These are phyloP conservation scores for Lentinula aciculospora DNA, from an alignment of 768 basidiomycete species.

Conservation along the genomic window DNA sequence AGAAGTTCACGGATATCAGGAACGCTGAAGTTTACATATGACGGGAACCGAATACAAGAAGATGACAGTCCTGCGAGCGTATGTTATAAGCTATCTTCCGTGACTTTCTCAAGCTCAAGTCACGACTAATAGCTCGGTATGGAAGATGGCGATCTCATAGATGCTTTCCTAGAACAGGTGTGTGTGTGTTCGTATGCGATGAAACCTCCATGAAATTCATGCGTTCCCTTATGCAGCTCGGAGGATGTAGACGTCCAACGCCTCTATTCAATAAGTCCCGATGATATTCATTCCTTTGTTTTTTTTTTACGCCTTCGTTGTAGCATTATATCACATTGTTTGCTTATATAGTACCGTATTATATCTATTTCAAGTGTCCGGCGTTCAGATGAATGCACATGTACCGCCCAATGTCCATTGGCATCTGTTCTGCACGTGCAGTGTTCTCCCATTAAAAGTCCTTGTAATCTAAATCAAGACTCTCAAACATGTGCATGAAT, in stretches of 20 bases:
- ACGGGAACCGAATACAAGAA: conserved; percentile 41
- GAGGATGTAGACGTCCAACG: neutral
- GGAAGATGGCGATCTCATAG: conserved; percentile 62
- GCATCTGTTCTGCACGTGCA: no score
- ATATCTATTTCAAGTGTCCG: neutral
- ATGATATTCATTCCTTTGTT: neutral
- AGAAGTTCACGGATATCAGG: conserved; percentile 26
- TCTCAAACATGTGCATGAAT: neutral
- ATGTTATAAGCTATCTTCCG: conserved; percentile 13
- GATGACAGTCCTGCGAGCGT: conserved; percentile 54
- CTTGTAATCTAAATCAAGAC: neutral
- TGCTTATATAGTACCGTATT: neutral
- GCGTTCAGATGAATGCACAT: no score
- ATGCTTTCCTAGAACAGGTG: conserved; percentile 49
- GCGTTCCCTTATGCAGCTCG: neutral
- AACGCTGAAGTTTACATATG: conserved; percentile 57
- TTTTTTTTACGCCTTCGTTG: neutral
- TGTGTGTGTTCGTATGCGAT: neutral
- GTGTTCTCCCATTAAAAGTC: no score
- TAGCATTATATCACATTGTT: neutral
- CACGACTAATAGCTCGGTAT: conserved; percentile 36
- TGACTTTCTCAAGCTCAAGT: neutral
- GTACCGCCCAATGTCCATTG: no score
- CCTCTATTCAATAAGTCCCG: no score
- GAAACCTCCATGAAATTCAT: no score